Conservation (phyloP, 441 rosid genomes). For the Erodium moschatum region DNA sequence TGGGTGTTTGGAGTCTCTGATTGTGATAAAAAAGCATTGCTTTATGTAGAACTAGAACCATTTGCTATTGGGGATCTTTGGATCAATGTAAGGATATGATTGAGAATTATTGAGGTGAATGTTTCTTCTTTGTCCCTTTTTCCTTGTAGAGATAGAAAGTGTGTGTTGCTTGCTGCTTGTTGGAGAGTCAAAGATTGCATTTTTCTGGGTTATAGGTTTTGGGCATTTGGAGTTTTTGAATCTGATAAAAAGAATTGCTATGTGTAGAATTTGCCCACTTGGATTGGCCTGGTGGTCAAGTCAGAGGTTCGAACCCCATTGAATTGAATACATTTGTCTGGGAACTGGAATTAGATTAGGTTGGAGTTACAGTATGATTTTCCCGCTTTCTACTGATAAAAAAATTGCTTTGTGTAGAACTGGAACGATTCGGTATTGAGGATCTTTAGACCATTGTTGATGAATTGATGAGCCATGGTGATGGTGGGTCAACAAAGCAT, state of each 20-base stretch:
- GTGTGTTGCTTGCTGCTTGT: neutral
- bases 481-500: conserved; percentile 24
- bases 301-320: too few species aligned
- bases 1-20: neutral
- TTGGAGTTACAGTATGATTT: too few species aligned
- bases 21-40: neutral
- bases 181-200: neutral
- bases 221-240: neutral
- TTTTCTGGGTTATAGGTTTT: neutral
- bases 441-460: neutral
- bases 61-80: neutral
- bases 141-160: neutral
- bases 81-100: neutral
- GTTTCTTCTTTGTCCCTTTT: neutral
- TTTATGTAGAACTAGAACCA: neutral
- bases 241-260: too few species aligned
- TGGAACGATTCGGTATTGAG: neutral
- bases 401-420: neutral
- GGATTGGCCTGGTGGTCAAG: neutral
- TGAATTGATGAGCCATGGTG: neutral
- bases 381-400: too few species aligned
- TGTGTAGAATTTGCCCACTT: neutral
- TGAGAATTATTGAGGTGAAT: neutral
- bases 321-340: too few species aligned
- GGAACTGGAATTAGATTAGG: too few species aligned